Percentiles rank a stretch among this genome's conserved stretches.
Conservation (phyloP, 2,329 filamentous ascomycete species). For the Aphanoascus verrucosus region DNA sequence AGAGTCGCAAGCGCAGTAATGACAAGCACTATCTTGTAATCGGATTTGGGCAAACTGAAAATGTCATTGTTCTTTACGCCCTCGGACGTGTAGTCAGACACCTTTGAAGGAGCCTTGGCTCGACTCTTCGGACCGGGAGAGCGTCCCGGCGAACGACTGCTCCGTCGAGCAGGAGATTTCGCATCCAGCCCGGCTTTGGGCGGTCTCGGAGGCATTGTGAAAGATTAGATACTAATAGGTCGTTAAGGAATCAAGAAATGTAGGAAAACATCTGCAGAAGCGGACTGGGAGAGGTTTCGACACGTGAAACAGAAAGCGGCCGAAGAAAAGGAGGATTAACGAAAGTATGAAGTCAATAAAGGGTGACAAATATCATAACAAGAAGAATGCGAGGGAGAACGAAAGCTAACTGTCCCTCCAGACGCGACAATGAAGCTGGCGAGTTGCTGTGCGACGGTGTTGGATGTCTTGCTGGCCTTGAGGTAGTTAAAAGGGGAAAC, state of each 20-base stretch:
- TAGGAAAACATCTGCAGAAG: constrained; percentile 5
- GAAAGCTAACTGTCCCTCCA: constrained; percentile 3
- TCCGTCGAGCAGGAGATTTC: constrained; percentile 26
- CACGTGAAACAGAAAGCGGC: constrained; percentile 13
- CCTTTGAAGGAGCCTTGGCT: constrained; percentile 25
- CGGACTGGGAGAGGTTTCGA: background rate
- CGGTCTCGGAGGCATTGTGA: constrained; percentile 15
- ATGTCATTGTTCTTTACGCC: constrained; percentile 76
- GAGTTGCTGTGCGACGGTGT: too few relatives aligned
- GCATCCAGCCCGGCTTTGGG: constrained; percentile 29
- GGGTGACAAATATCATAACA: constrained; percentile 20
- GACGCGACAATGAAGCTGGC: background rate
- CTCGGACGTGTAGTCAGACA: constrained; percentile 38
- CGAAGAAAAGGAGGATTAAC: constrained; percentile 25
- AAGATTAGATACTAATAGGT: constrained; percentile 14
- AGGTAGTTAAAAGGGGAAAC: background rate
- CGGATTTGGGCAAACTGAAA: constrained; percentile 69
- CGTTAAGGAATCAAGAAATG: constrained; percentile 3
- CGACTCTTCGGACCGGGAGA: constrained; percentile 32
- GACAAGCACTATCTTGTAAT: constrained; percentile 65
- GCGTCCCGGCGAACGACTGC: constrained; percentile 30
- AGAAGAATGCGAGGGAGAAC: constrained; percentile 16
- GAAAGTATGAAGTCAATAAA: constrained; percentile 18
- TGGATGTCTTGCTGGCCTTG: constrained; percentile 1
- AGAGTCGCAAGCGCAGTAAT: constrained; percentile 65